Percentiles rank a stretch among this genome's conserved stretches.
phyloP scores from a whole-genome alignment of 1,284 basidiomycete species.

The Retiboletus fuscus region DNA sequence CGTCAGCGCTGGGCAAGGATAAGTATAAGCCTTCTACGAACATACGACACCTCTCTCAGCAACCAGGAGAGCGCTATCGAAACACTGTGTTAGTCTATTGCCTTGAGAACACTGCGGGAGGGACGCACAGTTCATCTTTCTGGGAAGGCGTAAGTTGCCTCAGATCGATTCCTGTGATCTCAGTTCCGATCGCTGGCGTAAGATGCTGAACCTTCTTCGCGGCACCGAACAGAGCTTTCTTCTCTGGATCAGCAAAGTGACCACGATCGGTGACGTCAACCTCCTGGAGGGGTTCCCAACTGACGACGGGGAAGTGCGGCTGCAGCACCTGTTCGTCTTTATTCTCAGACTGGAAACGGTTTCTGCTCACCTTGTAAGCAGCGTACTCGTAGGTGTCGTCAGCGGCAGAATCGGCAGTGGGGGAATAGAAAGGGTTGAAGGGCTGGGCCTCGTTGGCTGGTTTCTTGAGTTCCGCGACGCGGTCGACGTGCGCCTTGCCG shows the following conservation, averaged over 20 bases:
- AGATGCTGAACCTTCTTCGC: constrained; percentile 69
- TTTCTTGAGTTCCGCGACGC: constrained; percentile 37
- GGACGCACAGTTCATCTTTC: constrained; percentile 73
- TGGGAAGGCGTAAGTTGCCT: constrained; percentile 67
- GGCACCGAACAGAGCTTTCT: constrained; percentile 67
- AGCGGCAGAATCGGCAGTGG: constrained; percentile 61
- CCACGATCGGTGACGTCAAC: constrained; percentile 73
- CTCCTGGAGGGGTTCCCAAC: constrained; percentile 73
- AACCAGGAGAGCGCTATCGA: constrained; percentile 68
- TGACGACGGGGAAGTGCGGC: constrained; percentile 73
- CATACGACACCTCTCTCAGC: constrained; percentile 79
- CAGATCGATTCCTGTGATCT: constrained; percentile 72
- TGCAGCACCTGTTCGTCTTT: constrained; percentile 42
- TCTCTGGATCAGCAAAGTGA: constrained; percentile 67
- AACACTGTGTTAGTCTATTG: constrained; percentile 7
- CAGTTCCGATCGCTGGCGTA: constrained; percentile 74
- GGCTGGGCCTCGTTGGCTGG: constrained; percentile 41
- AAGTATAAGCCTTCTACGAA: constrained; percentile 50
- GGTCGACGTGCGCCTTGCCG: constrained; percentile 27
- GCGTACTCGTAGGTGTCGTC: constrained; percentile 68
- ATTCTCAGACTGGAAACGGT: constrained; percentile 2
- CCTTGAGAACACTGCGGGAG: constrained; percentile 3
- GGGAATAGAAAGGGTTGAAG: constrained; percentile 78
- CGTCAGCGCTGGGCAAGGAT: constrained; percentile 26
- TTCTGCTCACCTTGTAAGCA: constrained; percentile 67